Evolutionary conservation across 176 grass and related monocot genomes (phyloP), one percentile per base, ranked within the genome.

Genomic region (Calamus simplicifolius): DNA sequence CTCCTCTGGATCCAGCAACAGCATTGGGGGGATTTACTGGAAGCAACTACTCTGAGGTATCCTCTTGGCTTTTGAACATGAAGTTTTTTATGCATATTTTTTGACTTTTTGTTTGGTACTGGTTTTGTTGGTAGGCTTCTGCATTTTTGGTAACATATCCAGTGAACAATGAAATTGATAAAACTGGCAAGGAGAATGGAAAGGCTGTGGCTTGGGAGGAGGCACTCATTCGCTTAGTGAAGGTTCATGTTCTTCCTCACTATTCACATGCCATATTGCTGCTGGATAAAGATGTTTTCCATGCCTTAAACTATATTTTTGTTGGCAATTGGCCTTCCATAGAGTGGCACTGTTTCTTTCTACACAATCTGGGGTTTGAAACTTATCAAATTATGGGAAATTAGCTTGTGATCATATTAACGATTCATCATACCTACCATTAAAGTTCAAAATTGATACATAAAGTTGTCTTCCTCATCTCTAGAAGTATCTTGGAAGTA

Each of bases 111-210:
- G 43, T 8, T 66, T 70, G 43, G 17, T 66, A 62, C 79, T 72
- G 27, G 59, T 25, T 77, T 74, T 61, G 50, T 75, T 67, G 26
- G 28, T 69, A 97, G 93, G 93, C 93, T 71, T 85, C 81, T 69
- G 81, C 93, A 28, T 82, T 97, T 80, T 62, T 97, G 15, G 72
- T 88, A 78, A 91, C 93, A 75, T 97, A 97, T 91, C 93, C 87
- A 30, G 93, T 97, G 82, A 91, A 97, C 68, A 97, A 97, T 62
- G 79, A 75, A 68, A 56, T 88, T 78, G 84, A 88, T 48, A 74
- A 79, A 63, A 81, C 75, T 72, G 81, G 87, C 27, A 48, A 80
- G 66, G 84, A 84, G 58, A 88, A 88, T 74, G 81, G 59, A 71
- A 88, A 77, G 70, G 87, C 93, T 48, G 70, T 91, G 60, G 84